These are phyloP conservation scores for Smallanthus sonchifolius DNA, from an alignment of 129 eudicot species.

Conservation along the genomic window DNA sequence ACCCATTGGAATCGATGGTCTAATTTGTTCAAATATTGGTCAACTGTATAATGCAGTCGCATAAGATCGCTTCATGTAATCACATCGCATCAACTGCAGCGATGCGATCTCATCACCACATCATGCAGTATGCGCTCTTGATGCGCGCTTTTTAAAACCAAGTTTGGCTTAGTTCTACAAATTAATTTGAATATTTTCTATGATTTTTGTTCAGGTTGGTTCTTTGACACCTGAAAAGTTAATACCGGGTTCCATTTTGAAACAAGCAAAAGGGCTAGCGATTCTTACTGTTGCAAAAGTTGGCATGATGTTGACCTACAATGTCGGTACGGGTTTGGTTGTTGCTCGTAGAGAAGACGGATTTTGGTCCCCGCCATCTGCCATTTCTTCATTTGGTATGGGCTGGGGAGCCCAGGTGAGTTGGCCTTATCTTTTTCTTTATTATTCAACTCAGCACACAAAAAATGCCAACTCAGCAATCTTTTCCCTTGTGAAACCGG, in stretches of 20 bases:
- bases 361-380: constrained; percentile 70
- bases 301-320: constrained; percentile 54
- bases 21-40: too few relatives aligned
- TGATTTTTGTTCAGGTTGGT: constrained; percentile 35
- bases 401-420: constrained; percentile 81
- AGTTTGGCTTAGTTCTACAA: background rate
- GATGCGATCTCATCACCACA: too few relatives aligned
- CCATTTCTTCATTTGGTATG: constrained; percentile 57
- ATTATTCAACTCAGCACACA: background rate
- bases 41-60: too few relatives aligned
- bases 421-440: background rate
- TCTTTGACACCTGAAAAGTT: constrained; percentile 45
- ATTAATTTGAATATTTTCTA: background rate
- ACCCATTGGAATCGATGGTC: too few relatives aligned
- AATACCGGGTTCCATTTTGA: constrained; percentile 53
- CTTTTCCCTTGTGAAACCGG: background rate
- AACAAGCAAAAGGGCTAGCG: constrained; percentile 65
- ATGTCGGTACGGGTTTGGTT: constrained; percentile 57
- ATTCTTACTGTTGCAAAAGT: constrained; percentile 56
- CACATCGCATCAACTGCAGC: too few relatives aligned
- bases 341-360: constrained; percentile 58
- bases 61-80: too few relatives aligned
- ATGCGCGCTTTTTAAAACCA: too few relatives aligned
- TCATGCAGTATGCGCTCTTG: too few relatives aligned
- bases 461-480: background rate